phyloP scores from a whole-genome alignment of 2,329 filamentous ascomycete species.

The Penicillium sp. region DNA sequence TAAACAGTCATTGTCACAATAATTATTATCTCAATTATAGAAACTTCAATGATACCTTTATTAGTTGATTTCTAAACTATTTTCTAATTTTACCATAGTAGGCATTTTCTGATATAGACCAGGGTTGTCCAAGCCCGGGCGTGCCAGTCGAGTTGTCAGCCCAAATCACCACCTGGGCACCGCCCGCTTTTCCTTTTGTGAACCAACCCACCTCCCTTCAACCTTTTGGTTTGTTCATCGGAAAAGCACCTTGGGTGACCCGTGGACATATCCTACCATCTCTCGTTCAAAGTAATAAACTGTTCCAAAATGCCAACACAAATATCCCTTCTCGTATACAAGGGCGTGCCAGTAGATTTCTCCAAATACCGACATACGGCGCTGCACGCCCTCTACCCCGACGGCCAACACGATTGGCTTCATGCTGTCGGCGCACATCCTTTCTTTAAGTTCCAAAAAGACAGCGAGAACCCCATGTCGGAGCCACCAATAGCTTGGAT shows the following conservation, averaged over 20 bases:
- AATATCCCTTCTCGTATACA: constrained; percentile 25
- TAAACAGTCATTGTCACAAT: constrained; percentile 34
- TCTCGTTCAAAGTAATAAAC: not conserved
- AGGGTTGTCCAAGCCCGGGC: not conserved
- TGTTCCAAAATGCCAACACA: constrained; percentile 16
- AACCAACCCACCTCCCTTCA: not conserved
- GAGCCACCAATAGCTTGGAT: constrained; percentile 14
- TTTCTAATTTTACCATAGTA: not conserved
- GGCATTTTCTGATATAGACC: not conserved
- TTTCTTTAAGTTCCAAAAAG: constrained; percentile 21
- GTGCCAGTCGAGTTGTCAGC: not conserved
- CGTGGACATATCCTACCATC: not conserved
- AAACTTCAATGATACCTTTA: not conserved
- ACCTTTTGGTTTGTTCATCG: not conserved
- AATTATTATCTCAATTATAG: not conserved
- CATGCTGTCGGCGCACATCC: constrained; percentile 26
- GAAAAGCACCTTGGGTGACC: not conserved
- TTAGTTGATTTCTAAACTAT: not conserved
- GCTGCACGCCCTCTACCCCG: constrained; percentile 21
- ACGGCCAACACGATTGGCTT: constrained; percentile 17
- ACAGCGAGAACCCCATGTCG: constrained; percentile 9
- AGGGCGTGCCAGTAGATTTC: constrained; percentile 29
- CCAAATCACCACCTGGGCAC: not conserved
- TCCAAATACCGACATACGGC: constrained; percentile 31
- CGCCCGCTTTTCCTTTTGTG: not conserved